Percentiles rank a stretch among this genome's conserved stretches.
Evolutionary conservation across 345 rosid genomes (phyloP).

Genomic region (Brassica nigra): DNA sequence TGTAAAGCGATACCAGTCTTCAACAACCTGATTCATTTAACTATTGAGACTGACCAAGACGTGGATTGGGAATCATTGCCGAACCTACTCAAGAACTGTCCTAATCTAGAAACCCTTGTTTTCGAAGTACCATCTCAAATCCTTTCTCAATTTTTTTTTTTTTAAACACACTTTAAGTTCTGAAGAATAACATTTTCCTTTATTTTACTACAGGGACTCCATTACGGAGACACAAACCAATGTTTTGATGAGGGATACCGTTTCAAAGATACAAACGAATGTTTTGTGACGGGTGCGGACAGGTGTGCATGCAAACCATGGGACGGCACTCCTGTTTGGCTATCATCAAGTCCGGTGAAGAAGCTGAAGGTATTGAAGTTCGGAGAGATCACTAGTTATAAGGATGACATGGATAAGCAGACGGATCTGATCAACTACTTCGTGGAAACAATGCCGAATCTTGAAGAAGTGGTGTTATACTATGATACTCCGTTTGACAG

Average conservation of each 20-base stretch:
- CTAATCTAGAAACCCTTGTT: slow-evolving; percentile 23
- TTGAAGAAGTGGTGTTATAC: slow-evolving; percentile 26
- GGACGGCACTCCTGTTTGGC: neutral
- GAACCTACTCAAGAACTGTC: slow-evolving; percentile 23
- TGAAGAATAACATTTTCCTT: neutral
- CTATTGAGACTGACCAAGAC: slow-evolving; percentile 17
- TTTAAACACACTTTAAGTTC: neutral
- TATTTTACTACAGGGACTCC: slow-evolving; percentile 23
- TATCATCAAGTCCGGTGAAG: slow-evolving; percentile 30
- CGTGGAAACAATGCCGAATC: slow-evolving; percentile 28
- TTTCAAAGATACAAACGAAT: slow-evolving; percentile 13
- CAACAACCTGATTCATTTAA: slow-evolving; percentile 25
- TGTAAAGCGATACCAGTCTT: slow-evolving; percentile 28
- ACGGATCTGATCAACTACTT: slow-evolving; percentile 20
- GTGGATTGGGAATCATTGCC: slow-evolving; percentile 29
- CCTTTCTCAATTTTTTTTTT: neutral
- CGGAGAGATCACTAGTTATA: slow-evolving; percentile 6
- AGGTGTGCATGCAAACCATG: slow-evolving; percentile 27
- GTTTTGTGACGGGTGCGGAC: slow-evolving; percentile 1
- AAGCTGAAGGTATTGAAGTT: slow-evolving; percentile 25
- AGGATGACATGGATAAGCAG: slow-evolving; percentile 24
- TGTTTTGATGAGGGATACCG: neutral
- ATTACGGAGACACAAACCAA: slow-evolving; percentile 26
- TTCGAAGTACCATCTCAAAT: slow-evolving; percentile 19
- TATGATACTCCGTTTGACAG: slow-evolving; percentile 10